phyloP scores from a whole-genome alignment of 163 green algal species.

The Scenedesmus sp. region DNA sequence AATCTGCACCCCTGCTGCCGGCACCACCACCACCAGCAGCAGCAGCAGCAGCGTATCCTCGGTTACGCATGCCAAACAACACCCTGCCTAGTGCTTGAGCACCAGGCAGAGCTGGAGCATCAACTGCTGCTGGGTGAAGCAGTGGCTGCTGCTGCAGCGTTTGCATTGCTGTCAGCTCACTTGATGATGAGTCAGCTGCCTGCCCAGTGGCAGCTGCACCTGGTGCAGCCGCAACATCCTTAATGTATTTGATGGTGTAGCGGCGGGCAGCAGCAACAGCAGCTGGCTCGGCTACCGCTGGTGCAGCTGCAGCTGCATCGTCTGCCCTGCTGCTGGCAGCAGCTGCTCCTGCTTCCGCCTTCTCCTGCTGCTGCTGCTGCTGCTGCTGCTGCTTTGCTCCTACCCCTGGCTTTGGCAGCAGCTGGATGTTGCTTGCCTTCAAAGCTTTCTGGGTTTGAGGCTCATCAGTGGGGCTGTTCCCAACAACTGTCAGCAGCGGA shows the following conservation, averaged over 20 bases:
- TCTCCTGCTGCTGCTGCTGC: background rate
- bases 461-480: background rate
- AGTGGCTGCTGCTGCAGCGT: background rate
- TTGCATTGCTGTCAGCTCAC: background rate
- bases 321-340: background rate
- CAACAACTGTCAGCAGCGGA: slow-evolving; percentile 22
- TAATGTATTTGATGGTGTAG: background rate
- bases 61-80: background rate
- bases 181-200: background rate
- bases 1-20: background rate
- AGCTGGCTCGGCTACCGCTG: background rate
- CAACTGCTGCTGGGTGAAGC: background rate
- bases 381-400: background rate
- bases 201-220: background rate
- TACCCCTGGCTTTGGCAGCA: background rate
- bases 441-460: background rate
- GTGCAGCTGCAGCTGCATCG: background rate
- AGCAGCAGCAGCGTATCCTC: background rate
- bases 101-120: background rate
- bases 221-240: background rate
- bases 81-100: background rate
- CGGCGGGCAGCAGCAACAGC: background rate
- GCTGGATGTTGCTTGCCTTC: background rate
- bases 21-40: too few species aligned
- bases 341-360: background rate